phyloP scores from a whole-genome alignment of 2,329 filamentous ascomycete species.

The Aspergillus sp. region DNA sequence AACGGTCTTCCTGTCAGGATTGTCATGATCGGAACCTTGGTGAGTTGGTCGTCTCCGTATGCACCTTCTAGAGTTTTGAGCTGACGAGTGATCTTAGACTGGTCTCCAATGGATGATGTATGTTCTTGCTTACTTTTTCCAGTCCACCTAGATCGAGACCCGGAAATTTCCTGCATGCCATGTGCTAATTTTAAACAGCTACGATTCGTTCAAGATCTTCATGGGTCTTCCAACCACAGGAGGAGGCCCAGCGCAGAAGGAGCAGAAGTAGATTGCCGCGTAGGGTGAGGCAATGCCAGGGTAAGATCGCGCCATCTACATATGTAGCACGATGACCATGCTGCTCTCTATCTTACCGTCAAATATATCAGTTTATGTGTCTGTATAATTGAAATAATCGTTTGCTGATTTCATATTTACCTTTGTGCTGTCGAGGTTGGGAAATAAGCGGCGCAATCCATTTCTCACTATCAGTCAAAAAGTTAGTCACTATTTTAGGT shows the following conservation, averaged over 20 bases:
- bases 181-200: conserved; percentile 34
- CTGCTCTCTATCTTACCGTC: background rate
- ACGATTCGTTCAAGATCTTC: conserved; percentile 83
- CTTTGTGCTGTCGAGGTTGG: background rate
- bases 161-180: background rate
- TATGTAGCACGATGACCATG: background rate
- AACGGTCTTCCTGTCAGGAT: conserved; percentile 84
- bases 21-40: conserved; percentile 79
- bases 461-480: conserved; percentile 12
- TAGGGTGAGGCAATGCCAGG: background rate
- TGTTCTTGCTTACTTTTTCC: conserved; percentile 32
- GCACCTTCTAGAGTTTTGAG: background rate
- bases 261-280: conserved; percentile 22
- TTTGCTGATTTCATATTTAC: no score
- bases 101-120: conserved; percentile 95
- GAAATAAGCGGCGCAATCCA: background rate
- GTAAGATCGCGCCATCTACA: background rate
- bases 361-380: background rate
- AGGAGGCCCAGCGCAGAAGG: conserved; percentile 57
- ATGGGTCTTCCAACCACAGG: conserved; percentile 85
- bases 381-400: background rate
- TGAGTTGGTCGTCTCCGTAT: conserved; percentile 21
- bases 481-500: conserved; percentile 7
- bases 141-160: background rate
- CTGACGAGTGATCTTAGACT: conserved; percentile 48